Base-by-base conservation (phyloP, 2,329 filamentous ascomycete species). In the Lasiodiplodia theobromae region DNA sequence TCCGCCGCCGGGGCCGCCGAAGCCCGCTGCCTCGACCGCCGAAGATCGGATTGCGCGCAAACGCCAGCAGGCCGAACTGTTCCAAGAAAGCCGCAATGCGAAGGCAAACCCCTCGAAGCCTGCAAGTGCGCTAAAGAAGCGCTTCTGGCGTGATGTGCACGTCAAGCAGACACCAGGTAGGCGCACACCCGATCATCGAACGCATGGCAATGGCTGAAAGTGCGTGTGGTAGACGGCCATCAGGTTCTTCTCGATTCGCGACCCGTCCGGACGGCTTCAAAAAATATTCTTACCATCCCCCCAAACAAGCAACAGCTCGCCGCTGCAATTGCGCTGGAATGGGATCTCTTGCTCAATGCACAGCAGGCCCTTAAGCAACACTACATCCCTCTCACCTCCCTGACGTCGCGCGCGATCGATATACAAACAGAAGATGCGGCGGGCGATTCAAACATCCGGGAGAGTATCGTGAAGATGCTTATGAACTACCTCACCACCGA, bases 401-500 rank as follows among this genome's bases (percentile, higher is more conserved):
- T 97, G 18, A 85, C 90, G 25, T 93, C 93, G 71, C 91, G 96
- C 56, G 95, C 94, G 0, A 80, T 95, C 37, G 95, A 98, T 77
- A 92, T 98, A 67, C 85, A 84, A 58, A 85, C 85, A 23, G 91
- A 93, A 72, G 92, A 97, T 72, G 77, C 77, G 0, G 72, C 80
- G 11, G 84, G 83, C 3, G 79, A 83, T 49, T 77, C 75, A 18
- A 82, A 84, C 28, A 85, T 91, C 47, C 86, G 94, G 44, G 77
- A 86, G 0, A 83, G 86, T 51, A 89, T 97, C 57, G 82, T 91
- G 18, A 84, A 83, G 21, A 90, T 88, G 71, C 82, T 96, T 64
- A 87, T 98, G 85, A 88, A 91, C 57, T 98, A 98, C 79, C 86
- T 99, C 31, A 90, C 94, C 74, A 98, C 96, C 0, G 96, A 99